Evolutionary conservation across 1,139 yeast genomes (phyloP), one percentile per base, ranked within the genome.

Genomic region (Scheffersomyces illinoinensis): DNA sequence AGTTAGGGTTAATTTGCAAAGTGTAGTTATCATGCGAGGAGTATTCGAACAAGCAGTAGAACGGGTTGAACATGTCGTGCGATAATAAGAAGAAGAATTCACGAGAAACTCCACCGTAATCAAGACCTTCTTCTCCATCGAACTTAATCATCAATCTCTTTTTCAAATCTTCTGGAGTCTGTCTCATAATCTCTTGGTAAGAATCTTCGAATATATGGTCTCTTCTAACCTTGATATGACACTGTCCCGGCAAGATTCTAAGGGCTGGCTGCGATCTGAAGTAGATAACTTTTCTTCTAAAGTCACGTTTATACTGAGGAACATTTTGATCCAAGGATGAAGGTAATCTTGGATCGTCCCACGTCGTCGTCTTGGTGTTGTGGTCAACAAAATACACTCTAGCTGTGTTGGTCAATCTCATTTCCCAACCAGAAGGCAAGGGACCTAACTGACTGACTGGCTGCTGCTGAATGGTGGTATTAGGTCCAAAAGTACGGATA

Each of bases 331-430:
- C 99, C 67, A 95, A 81, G 12, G 97, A 91, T 1, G 98, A 93
- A 55, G 99, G 99, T 72, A 95, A 84, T 73, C 99, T 88, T 64
- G 99, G 99, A 74, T 95, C 99, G 76, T 95, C 99, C 99, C 99
- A 95, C 1, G 99, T 95, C 1, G 99, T 95, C 0, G 99, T 95
- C 78, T 95, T 95, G 53, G 99, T 95, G 76, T 95, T 95, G 79
- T 95, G 99, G 76, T 95, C 99, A 64, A 95, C 99, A 76, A 95
- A 95, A 76, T 95, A 95, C 24, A 96, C 99, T 74, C 99, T 86
- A 20, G 99, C 98, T 1, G 99, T 95, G 75, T 93, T 95, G 54
- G 99, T 96, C 71, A 96, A 85, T 76, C 99, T 90, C 99, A 95
- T 95, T 79, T 95, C 99, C 99, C 99, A 95, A 57, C 99, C 99